Conservation (phyloP, 2,329 filamentous ascomycete genomes). For the Colletotrichum paranaense region DNA sequence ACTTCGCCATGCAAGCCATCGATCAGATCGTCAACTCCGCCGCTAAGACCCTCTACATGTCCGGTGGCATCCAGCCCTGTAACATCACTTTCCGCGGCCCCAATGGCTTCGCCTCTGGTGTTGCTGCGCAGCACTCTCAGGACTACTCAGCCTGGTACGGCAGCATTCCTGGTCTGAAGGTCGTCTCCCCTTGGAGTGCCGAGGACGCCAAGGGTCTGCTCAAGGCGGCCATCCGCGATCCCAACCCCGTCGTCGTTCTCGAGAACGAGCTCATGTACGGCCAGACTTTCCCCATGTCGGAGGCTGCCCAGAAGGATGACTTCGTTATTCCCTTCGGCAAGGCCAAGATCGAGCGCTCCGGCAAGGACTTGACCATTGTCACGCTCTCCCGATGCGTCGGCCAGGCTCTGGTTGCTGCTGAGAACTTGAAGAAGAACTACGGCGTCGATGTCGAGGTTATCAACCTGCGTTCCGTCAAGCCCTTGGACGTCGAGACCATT, state of each 20-base stretch:
- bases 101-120: constrained; percentile 97
- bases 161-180: constrained; percentile 96
- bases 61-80: constrained; percentile 98
- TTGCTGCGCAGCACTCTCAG: constrained; percentile 97
- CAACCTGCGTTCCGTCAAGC: constrained; percentile 98
- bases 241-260: constrained; percentile 93
- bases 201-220: constrained; percentile 98
- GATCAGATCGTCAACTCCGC: constrained; percentile 99
- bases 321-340: constrained; percentile 98
- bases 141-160: constrained; percentile 99
- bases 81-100: constrained; percentile 99
- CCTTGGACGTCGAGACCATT: constrained; percentile 93
- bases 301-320: constrained; percentile 94
- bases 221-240: constrained; percentile 97
- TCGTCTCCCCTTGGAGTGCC: constrained; percentile 94
- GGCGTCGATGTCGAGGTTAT: constrained; percentile 96
- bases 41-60: constrained; percentile 99
- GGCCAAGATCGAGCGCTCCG: constrained; percentile 97
- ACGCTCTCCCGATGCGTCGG: constrained; percentile 95
- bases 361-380: constrained; percentile 96
- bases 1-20: constrained; percentile 99
- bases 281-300: constrained; percentile 95
- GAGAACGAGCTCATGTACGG: constrained; percentile 95
- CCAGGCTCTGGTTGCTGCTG: constrained; percentile 87
- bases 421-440: constrained; percentile 95